Evolutionary conservation across 169 alveolate species (phyloP), one percentile per base, ranked within the genome.

Genomic region (Eimeria maxima): DNA sequence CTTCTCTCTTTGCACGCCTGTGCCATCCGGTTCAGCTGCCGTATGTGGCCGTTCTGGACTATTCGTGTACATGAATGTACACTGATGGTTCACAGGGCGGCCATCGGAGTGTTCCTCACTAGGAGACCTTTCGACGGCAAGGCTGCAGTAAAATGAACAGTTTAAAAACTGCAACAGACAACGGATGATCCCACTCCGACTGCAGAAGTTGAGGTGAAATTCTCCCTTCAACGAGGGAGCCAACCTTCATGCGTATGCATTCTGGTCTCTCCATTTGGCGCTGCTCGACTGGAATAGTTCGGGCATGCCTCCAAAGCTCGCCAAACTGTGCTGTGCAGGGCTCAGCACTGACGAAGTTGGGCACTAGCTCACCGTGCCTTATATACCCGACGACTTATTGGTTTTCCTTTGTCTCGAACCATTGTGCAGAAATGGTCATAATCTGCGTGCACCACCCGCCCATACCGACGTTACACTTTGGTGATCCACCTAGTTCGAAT

Each of bases 341-440:
- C 78, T 16, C 29, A 4, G 4, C 50, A 38, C 53, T 1, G 83
- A 33, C 18, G 38, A 33, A 80, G 89, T 22, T 2, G 45, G 14
- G 29, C 78, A 29, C 8, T 29, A 63, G 8, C 93, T 29, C 63
- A 87, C 93, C 81, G 80, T 14, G 81, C 18, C n/a, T 55, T 47
- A 53, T 38, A 87, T 29, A 6, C 80, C 42, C 63, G 81, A 29
- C 71, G 81, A 38, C 45, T 65, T 45, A 63, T 10, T 42, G 81
- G 93, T 18, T 63, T 87, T 38, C 71, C 55, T 76, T 57, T 57
- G 2, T 87, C 65, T 33, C 93, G 93, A 63, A 87, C 53, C 76
- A 87, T 3, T 10, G 83, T 3, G 47, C 69, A 44, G 81, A 87
- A 87, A 29, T 63, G 78, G n/a, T 10, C 71, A 71, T 16, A 87